Evolutionary conservation across 2,329 filamentous ascomycete genomes (phyloP).

Genomic region (Atkinsonella texensis): DNA sequence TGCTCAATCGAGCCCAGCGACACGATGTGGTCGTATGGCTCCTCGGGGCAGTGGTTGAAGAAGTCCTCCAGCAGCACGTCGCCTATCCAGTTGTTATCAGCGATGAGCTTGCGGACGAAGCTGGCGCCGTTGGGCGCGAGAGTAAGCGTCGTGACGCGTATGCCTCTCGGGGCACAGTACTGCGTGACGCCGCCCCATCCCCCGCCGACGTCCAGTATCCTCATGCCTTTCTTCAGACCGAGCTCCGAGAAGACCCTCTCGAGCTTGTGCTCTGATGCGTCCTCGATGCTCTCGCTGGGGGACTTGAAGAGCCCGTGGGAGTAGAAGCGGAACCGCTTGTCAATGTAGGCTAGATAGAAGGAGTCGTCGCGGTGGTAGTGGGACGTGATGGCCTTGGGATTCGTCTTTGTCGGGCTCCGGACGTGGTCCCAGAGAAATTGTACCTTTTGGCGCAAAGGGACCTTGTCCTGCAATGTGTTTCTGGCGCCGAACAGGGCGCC

Average conservation of each 20-base stretch:
- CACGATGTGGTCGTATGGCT: constrained; percentile 1
- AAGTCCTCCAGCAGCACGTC: constrained; percentile 1
- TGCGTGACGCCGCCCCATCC: constrained; percentile 3
- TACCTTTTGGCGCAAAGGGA: constrained; percentile 1
- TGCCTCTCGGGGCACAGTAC: constrained; percentile 1
- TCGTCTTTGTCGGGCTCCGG: neutral
- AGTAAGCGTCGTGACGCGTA: constrained; percentile 1
- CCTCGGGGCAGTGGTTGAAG: neutral
- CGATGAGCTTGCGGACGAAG: neutral
- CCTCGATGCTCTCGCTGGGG: neutral
- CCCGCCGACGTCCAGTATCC: constrained; percentile 1
- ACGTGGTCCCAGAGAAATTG: constrained; percentile 1
- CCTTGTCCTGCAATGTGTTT: neutral
- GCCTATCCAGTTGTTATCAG: neutral
- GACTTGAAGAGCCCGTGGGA: constrained; percentile 3
- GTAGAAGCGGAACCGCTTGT: neutral
- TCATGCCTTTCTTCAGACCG: neutral
- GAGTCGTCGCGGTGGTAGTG: neutral
- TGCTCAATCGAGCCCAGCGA: constrained; percentile 1
- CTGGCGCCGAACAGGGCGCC: neutral
- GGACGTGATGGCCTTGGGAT: neutral
- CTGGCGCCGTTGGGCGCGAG: neutral
- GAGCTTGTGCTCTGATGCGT: neutral
- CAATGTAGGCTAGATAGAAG: constrained; percentile 1
- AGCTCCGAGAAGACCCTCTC: constrained; percentile 1